A percentile compares a stretch with the other conserved stretches of the same genome.
phyloP scores from a whole-genome alignment of 768 basidiomycete genomes.

The Trametes cinnabarina region DNA sequence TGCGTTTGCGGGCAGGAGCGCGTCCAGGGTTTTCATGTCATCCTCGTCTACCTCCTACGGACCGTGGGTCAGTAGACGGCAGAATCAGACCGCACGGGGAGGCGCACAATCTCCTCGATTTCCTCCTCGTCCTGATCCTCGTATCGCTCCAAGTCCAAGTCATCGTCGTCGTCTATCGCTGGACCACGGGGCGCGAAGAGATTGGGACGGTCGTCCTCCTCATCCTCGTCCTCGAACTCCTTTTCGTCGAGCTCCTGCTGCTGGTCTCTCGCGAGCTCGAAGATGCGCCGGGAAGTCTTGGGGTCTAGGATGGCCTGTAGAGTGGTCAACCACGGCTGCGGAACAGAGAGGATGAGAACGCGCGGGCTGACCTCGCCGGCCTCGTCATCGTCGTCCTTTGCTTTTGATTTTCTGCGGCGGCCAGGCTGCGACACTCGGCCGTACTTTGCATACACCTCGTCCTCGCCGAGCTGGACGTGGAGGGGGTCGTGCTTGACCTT shows the following conservation, averaged over 20 bases:
- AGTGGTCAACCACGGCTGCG: neutral
- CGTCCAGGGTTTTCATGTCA: slow-evolving; percentile 84
- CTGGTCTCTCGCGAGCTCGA: slow-evolving; percentile 90
- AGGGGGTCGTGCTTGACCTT: slow-evolving; percentile 85
- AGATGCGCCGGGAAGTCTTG: slow-evolving; percentile 81
- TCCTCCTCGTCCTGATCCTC: slow-evolving; percentile 53
- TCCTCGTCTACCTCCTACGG: slow-evolving; percentile 83
- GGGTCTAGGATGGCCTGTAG: slow-evolving; percentile 68
- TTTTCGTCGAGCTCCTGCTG: slow-evolving; percentile 81
- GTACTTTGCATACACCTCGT: slow-evolving; percentile 75
- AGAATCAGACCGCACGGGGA: neutral
- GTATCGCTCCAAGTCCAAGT: slow-evolving; percentile 29
- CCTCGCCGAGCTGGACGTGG: slow-evolving; percentile 77
- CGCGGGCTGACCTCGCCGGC: slow-evolving; percentile 47
- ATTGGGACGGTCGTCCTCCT: slow-evolving; percentile 29
- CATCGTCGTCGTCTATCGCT: slow-evolving; percentile 30
- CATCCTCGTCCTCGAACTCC: slow-evolving; percentile 60
- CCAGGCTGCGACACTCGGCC: slow-evolving; percentile 75
- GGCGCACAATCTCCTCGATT: slow-evolving; percentile 50
- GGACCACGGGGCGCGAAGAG: slow-evolving; percentile 35
- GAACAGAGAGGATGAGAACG: slow-evolving; percentile 1
- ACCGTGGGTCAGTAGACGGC: slow-evolving; percentile 4
- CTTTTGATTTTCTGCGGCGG: slow-evolving; percentile 64
- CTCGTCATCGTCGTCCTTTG: slow-evolving; percentile 49
- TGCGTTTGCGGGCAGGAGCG: slow-evolving; percentile 71